These are phyloP conservation scores for Auriscalpium vulgare DNA, from an alignment of 768 basidiomycete species.

Conservation along the genomic window DNA sequence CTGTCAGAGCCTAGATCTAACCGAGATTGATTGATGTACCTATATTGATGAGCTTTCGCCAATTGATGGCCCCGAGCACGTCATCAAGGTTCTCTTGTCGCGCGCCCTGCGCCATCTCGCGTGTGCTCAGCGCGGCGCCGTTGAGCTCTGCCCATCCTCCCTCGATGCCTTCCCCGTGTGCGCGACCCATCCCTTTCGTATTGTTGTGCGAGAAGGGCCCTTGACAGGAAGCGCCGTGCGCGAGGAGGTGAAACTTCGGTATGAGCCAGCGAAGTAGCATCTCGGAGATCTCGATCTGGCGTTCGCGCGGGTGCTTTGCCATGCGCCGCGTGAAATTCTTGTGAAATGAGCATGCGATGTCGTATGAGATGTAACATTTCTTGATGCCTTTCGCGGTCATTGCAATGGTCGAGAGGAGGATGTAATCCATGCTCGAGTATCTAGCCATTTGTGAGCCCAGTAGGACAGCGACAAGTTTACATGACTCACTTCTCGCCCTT, in stretches of 20 bases:
- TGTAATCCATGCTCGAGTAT: slow-evolving; percentile 18
- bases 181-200: no score
- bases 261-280: background rate
- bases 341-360: background rate
- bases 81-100: slow-evolving; percentile 10
- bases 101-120: slow-evolving; percentile 10
- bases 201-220: background rate
- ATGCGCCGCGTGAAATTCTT: background rate
- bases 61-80: slow-evolving; percentile 7
- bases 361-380: background rate
- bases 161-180: slow-evolving; percentile 13
- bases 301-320: background rate
- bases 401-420: slow-evolving; percentile 6
- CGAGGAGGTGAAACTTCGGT: slow-evolving; percentile 12
- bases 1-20: no score
- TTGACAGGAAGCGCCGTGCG: slow-evolving; percentile 13
- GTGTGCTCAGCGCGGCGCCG: background rate
- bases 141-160: slow-evolving; percentile 12
- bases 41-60: slow-evolving; percentile 3
- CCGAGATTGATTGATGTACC: background rate
- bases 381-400: background rate
- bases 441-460: background rate
- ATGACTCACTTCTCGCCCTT: background rate
- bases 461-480: no score
- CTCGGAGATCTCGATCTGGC: background rate